Conservation (phyloP, 257 asterid species). For the Leptodermis oblonga region DNA sequence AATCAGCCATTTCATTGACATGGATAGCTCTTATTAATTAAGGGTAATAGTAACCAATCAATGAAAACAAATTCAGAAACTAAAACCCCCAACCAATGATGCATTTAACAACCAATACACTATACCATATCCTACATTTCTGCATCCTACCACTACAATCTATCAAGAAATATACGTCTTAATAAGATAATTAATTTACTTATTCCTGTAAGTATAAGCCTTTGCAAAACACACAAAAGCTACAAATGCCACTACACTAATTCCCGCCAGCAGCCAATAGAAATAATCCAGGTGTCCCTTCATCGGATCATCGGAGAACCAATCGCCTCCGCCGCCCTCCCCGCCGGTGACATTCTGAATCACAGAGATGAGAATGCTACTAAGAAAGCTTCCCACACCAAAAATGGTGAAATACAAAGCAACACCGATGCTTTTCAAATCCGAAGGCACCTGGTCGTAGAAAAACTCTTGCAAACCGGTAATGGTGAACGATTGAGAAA, state of each 20-base stretch:
- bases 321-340: background rate
- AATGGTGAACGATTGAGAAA: slow-evolving; percentile 16
- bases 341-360: slow-evolving; percentile 6
- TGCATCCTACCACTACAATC: too few species aligned
- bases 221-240: slow-evolving; percentile 8
- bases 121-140: too few species aligned
- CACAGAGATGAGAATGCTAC: slow-evolving; percentile 24
- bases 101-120: too few species aligned
- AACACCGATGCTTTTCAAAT: slow-evolving; percentile 24
- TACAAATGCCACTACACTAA: slow-evolving; percentile 1
- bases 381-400: slow-evolving; percentile 23
- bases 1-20: too few species aligned
- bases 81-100: too few species aligned
- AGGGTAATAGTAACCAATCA: too few species aligned
- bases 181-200: too few species aligned
- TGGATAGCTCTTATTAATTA: too few species aligned
- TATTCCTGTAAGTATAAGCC: slow-evolving; percentile 11
- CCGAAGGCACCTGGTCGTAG: slow-evolving; percentile 29
- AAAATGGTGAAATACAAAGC: slow-evolving; percentile 24
- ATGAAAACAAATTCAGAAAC: too few species aligned
- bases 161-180: too few species aligned
- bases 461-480: slow-evolving; percentile 32
- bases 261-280: background rate
- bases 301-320: slow-evolving; percentile 23
- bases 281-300: slow-evolving; percentile 22